Evolutionary conservation across 768 basidiomycete genomes (phyloP).

Genomic region (Strobilomyces dryophilus): DNA sequence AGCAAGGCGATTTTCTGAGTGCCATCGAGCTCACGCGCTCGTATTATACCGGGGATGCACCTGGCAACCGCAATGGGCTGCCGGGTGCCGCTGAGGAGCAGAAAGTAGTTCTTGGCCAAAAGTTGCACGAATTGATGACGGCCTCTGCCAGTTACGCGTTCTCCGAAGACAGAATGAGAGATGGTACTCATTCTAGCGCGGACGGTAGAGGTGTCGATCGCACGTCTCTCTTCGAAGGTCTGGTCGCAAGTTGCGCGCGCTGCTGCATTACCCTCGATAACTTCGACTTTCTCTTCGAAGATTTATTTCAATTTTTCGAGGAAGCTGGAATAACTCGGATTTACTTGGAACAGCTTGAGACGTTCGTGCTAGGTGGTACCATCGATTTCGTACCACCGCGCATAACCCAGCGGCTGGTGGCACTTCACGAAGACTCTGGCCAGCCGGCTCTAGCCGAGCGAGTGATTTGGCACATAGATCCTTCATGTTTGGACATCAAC

Average conservation of each 20-base stretch:
- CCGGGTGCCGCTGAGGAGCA: conserved; percentile 62
- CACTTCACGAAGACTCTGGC: conserved; percentile 66
- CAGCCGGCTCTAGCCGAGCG: conserved; percentile 78
- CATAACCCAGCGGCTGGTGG: conserved; percentile 81
- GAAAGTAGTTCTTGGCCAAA: conserved; percentile 62
- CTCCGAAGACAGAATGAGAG: conserved; percentile 91
- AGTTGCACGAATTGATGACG: conserved; percentile 76
- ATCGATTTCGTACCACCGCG: conserved; percentile 78
- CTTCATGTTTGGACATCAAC: conserved; percentile 85
- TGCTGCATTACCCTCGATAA: conserved; percentile 80
- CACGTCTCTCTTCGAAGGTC: conserved; percentile 82
- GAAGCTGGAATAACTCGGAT: conserved; percentile 79
- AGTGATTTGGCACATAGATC: conserved; percentile 95
- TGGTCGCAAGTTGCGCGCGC: conserved; percentile 72
- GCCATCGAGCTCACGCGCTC: conserved; percentile 83
- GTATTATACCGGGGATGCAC: conserved; percentile 76
- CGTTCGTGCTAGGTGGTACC: conserved; percentile 71
- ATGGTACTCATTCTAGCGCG: conserved; percentile 75
- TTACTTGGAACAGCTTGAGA: conserved; percentile 77
- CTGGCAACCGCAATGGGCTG: conserved; percentile 85
- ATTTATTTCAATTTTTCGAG: conserved; percentile 88
- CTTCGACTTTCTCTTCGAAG: conserved; percentile 87
- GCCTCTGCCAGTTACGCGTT: conserved; percentile 90
- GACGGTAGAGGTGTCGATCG: conserved; percentile 92
- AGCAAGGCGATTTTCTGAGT: conserved; percentile 81